Conservation (phyloP, 768 basidiomycete species). For the Hygrophorus pudorinus region DNA sequence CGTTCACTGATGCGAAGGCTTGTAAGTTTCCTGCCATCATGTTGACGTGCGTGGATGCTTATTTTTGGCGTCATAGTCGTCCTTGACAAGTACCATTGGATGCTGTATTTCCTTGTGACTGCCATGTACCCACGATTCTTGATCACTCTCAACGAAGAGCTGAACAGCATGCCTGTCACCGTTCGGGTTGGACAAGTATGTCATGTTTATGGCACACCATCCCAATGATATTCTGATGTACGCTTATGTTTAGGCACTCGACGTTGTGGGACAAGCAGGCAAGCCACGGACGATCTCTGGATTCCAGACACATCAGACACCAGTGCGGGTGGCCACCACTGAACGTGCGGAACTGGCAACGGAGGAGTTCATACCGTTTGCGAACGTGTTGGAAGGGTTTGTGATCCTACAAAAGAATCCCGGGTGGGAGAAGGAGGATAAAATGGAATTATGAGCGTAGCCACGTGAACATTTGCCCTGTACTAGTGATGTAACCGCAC, state of each 20-base stretch:
- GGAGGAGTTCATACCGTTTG: constrained; percentile 91
- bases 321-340: constrained; percentile 88
- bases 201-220: constrained; percentile 1
- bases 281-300: constrained; percentile 94
- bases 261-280: constrained; percentile 95
- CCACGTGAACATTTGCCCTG: too few relatives aligned
- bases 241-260: constrained; percentile 66
- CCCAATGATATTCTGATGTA: constrained; percentile 3
- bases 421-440: constrained; percentile 76
- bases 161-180: constrained; percentile 77
- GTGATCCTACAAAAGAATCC: constrained; percentile 90
- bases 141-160: constrained; percentile 91
- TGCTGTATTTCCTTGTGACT: constrained; percentile 91
- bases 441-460: constrained; percentile 1
- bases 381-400: constrained; percentile 85
- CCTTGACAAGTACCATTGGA: constrained; percentile 96
- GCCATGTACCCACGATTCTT: constrained; percentile 99
- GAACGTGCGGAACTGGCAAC: constrained; percentile 95
- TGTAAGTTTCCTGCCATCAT: constrained; percentile 51
- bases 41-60: neutral
- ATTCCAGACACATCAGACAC: constrained; percentile 97
- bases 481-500: too few relatives aligned
- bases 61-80: constrained; percentile 50
- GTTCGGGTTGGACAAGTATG: constrained; percentile 88
- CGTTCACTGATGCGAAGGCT: constrained; percentile 88